phyloP scores from a whole-genome alignment of 805 yeast genomes.

The Yarrowia phangngaensis region DNA sequence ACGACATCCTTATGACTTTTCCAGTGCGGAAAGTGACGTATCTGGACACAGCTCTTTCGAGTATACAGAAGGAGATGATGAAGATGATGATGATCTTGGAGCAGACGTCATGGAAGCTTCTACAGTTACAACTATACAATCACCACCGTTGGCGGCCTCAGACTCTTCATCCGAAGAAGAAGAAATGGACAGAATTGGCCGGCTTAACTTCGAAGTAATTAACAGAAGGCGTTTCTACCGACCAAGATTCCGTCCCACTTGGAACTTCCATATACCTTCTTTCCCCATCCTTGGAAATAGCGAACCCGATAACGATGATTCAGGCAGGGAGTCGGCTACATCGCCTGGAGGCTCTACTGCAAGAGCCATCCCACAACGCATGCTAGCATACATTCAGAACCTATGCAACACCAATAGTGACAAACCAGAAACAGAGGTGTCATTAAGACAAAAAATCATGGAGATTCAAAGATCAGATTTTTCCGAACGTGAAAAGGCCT shows the following conservation, averaged over 20 bases:
- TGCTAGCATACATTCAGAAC: slow-evolving; percentile 13
- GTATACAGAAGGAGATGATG: slow-evolving; percentile 17
- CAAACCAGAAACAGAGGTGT: slow-evolving; percentile 27
- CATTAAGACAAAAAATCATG: slow-evolving; percentile 36
- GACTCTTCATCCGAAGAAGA: slow-evolving; percentile 39
- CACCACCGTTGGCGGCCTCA: slow-evolving; percentile 30
- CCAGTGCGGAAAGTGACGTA: slow-evolving; percentile 18
- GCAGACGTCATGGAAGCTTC: slow-evolving; percentile 29
- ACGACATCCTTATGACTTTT: slow-evolving; percentile 19
- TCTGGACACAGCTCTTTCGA: slow-evolving; percentile 4
- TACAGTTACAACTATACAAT: background rate
- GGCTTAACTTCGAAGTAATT: slow-evolving; percentile 27
- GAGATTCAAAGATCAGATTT: slow-evolving; percentile 36
- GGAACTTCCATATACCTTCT: slow-evolving; percentile 20
- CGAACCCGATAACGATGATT: slow-evolving; percentile 10
- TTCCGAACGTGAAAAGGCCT: slow-evolving; percentile 39
- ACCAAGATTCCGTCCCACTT: slow-evolving; percentile 30
- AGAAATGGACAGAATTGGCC: slow-evolving; percentile 33
- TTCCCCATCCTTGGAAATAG: slow-evolving; percentile 5
- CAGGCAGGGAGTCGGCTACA: slow-evolving; percentile 15
- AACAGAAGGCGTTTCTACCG: slow-evolving; percentile 21
- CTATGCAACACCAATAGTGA: slow-evolving; percentile 2
- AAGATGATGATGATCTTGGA: slow-evolving; percentile 39
- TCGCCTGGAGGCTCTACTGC: background rate
- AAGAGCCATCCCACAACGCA: slow-evolving; percentile 7